Evolutionary conservation across 352 stramenopile species (phyloP).

Genomic region (Globisporangium okanoganense): DNA sequence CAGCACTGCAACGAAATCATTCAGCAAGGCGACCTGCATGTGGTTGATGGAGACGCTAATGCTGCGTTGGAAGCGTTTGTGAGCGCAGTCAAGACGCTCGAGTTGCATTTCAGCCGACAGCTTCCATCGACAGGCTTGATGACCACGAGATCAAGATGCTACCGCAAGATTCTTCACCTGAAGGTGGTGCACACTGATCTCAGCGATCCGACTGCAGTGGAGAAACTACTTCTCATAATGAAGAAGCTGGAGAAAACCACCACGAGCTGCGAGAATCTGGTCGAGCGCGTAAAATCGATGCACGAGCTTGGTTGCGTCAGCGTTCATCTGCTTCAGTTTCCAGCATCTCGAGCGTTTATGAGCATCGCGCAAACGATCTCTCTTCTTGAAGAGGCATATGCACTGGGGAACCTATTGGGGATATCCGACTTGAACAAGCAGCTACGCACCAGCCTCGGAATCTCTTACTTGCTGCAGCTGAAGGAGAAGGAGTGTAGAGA

Average conservation of each 20-base stretch:
- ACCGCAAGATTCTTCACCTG: conserved; percentile 42
- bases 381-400: conserved; percentile 43
- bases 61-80: conserved; percentile 18
- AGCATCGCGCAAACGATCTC: conserved; percentile 23
- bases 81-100: conserved; percentile 8
- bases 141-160: conserved; percentile 32
- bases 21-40: conserved; percentile 31
- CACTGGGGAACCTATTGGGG: conserved; percentile 33
- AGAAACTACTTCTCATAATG: conserved; percentile 35
- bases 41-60: conserved; percentile 19
- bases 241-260: conserved; percentile 41
- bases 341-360: conserved; percentile 32
- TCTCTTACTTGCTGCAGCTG: conserved; percentile 40
- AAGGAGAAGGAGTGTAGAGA: conserved; percentile 13
- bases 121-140: conserved; percentile 4
- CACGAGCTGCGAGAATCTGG: conserved; percentile 28
- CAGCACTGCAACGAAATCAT: conserved; percentile 47
- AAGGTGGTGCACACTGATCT: conserved; percentile 23
- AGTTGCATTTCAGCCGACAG: background rate
- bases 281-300: conserved; percentile 51
- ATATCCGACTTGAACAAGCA: conserved; percentile 45
- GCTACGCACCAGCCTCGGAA: conserved; percentile 38
- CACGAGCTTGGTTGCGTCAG: conserved; percentile 42
- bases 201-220: conserved; percentile 19
- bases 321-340: conserved; percentile 34